Evolutionary conservation across 2,329 filamentous ascomycete species (phyloP).

Genomic region (Madurella mycetomatis): DNA sequence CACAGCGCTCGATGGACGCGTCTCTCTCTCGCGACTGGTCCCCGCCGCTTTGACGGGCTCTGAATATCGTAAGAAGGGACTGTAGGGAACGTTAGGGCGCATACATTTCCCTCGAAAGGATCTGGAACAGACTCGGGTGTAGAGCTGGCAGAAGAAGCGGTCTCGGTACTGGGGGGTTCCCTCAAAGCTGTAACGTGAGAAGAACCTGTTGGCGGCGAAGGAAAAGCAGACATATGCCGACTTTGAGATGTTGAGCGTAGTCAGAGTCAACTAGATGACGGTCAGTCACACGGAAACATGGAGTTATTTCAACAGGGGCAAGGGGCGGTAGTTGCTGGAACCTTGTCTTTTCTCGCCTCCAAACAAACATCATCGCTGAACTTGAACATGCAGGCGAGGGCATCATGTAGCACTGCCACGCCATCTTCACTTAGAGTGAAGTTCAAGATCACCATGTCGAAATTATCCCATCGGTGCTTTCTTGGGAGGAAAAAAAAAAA

Average conservation of each 20-base stretch:
- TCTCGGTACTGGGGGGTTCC: constrained; percentile 48
- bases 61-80: constrained; percentile 70
- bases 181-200: constrained; percentile 66
- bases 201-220: constrained; percentile 64
- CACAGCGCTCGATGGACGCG: constrained; percentile 67
- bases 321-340: constrained; percentile 30
- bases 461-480: not conserved
- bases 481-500: too few relatives aligned
- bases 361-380: constrained; percentile 76
- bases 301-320: not conserved
- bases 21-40: constrained; percentile 62
- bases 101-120: not conserved
- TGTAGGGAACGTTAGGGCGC: constrained; percentile 28
- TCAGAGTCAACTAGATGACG: constrained; percentile 59
- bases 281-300: not conserved
- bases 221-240: constrained; percentile 73
- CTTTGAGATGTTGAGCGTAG: constrained; percentile 73
- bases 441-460: constrained; percentile 56
- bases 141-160: constrained; percentile 70
- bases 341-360: constrained; percentile 65
- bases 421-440: constrained; percentile 73
- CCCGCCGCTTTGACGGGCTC: constrained; percentile 51
- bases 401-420: constrained; percentile 65
- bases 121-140: constrained; percentile 53
- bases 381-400: constrained; percentile 68